Conservation (phyloP, 2,329 filamentous ascomycete species). For the Chrysoporthe austroafricana region DNA sequence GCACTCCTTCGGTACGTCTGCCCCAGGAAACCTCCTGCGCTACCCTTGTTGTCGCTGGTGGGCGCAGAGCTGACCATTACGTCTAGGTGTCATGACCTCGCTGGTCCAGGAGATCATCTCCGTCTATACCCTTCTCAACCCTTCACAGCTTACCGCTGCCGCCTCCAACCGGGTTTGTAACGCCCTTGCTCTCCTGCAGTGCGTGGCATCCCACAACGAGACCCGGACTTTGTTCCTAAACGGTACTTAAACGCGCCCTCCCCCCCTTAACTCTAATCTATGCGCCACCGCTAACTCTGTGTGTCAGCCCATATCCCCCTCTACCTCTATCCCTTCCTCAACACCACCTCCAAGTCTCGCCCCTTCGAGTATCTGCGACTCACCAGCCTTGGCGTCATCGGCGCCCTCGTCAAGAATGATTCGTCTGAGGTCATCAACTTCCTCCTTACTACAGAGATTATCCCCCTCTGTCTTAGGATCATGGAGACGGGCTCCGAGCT, state of each 20-base stretch:
- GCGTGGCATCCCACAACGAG: conserved; percentile 96
- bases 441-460: conserved; percentile 96
- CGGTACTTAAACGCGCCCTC: conserved; percentile 57
- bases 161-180: conserved; percentile 98
- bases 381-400: conserved; percentile 94
- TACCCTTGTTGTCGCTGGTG: not conserved
- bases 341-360: conserved; percentile 96
- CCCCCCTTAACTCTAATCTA: not conserved
- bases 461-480: conserved; percentile 93
- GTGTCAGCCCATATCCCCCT: conserved; percentile 89
- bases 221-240: conserved; percentile 92
- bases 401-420: conserved; percentile 97
- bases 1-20: conserved; percentile 91
- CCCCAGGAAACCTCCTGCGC: too few relatives aligned
- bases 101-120: conserved; percentile 98
- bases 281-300: conserved; percentile 5
- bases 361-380: conserved; percentile 97
- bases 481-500: conserved; percentile 99
- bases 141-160: conserved; percentile 95
- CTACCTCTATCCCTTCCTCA: conserved; percentile 97
- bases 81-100: conserved; percentile 91
- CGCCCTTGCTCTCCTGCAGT: conserved; percentile 91
- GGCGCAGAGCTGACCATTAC: not conserved
- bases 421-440: conserved; percentile 99
- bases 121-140: conserved; percentile 94